Percentiles rank a stretch among this genome's conserved stretches.
These are phyloP conservation scores for Exophiala sp. DNA, from an alignment of 2,329 filamentous ascomycete genomes.

Conservation along the genomic window DNA sequence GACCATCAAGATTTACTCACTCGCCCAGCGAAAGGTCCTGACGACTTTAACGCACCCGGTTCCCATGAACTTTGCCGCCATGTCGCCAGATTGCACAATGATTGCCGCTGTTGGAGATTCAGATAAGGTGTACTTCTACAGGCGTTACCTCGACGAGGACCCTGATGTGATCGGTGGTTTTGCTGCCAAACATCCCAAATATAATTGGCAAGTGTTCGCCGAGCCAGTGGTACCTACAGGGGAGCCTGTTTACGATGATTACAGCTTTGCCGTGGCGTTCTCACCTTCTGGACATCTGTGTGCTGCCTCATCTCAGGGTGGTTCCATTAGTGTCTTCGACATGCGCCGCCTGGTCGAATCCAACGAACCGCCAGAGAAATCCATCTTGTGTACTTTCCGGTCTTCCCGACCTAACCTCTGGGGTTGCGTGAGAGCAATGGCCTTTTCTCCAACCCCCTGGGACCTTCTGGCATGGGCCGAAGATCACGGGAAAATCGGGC, in stretches of 20 bases:
- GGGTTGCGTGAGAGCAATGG: conserved; percentile 84
- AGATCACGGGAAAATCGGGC: conserved; percentile 55
- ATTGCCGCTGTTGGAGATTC: conserved; percentile 83
- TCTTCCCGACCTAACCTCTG: conserved; percentile 68
- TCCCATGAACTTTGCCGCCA: conserved; percentile 87
- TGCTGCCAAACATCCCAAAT: conserved; percentile 35
- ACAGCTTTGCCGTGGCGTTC: conserved; percentile 46
- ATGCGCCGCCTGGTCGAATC: conserved; percentile 30
- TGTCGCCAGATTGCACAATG: conserved; percentile 79
- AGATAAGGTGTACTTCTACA: conserved; percentile 77
- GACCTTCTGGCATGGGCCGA: conserved; percentile 93
- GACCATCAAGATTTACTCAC: conserved; percentile 75
- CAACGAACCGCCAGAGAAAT: conserved; percentile 31
- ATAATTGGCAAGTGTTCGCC: conserved; percentile 39
- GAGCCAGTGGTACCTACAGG: conserved; percentile 39
- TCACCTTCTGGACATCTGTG: conserved; percentile 46
- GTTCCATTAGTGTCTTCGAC: conserved; percentile 44
- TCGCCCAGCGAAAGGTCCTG: conserved; percentile 62
- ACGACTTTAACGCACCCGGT: conserved; percentile 69
- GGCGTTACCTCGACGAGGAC: conserved; percentile 37
- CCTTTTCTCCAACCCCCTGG: conserved; percentile 82
- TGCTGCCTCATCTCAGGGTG: conserved; percentile 47
- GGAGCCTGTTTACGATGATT: conserved; percentile 37
- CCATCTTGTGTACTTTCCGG: conserved; percentile 65
- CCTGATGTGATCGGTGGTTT: conserved; percentile 3